A percentile compares a stretch with the other conserved stretches of the same genome.
Conservation (phyloP, 2,329 filamentous ascomycete species). For the Fusarium sp. region DNA sequence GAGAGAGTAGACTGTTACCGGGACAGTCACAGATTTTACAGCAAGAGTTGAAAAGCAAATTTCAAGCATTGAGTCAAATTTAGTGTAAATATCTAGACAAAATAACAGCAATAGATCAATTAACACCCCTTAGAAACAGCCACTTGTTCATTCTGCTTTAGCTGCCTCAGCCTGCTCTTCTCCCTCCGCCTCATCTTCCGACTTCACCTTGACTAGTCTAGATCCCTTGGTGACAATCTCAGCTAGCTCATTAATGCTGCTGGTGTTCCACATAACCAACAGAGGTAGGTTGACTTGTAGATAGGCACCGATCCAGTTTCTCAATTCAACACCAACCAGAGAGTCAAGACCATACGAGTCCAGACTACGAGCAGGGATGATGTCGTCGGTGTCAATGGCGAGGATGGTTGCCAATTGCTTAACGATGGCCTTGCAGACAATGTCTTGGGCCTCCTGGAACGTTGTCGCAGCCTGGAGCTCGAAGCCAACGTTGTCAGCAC, state of each 20-base stretch:
- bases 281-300: conserved; percentile 43
- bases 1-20: not conserved
- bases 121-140: not conserved
- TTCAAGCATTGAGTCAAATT: not conserved
- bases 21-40: not conserved
- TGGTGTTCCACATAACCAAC: conserved; percentile 39
- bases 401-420: conserved; percentile 9
- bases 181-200: not conserved
- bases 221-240: conserved; percentile 40
- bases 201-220: conserved; percentile 29
- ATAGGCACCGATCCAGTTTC: conserved; percentile 34
- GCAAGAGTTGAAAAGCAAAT: not conserved
- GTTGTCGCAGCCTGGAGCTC: conserved; percentile 8
- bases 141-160: not conserved
- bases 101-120: not conserved
- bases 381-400: not conserved
- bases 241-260: conserved; percentile 41
- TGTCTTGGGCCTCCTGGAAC: not conserved
- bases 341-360: conserved; percentile 4
- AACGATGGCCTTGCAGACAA: conserved; percentile 8
- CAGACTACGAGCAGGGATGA: not conserved
- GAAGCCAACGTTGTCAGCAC: not conserved
- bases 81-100: not conserved
- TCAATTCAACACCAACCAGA: conserved; percentile 3
- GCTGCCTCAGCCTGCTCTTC: not conserved